Base-by-base conservation (phyloP, 129 eudicot species). In the Logfia minima region DNA sequence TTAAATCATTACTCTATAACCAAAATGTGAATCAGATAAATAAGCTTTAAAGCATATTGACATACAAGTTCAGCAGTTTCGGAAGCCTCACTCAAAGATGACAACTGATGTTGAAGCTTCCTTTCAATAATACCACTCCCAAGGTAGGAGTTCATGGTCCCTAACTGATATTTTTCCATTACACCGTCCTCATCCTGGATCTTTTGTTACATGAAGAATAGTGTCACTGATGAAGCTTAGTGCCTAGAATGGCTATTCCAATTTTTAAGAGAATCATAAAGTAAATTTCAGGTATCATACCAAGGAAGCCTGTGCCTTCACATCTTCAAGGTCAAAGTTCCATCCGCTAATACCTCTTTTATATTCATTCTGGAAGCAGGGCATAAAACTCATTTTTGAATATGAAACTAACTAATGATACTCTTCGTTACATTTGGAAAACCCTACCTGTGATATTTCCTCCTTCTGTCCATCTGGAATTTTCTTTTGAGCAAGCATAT, bases 241-340 rank as follows among this genome's bases (percentile, higher is more conserved):
- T 32, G 67, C 71, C 51, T 14, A 31, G 21, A 8, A 37, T 26
- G 48, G 16, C 63, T 59, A 60, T 68, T 56, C n/a, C 16, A 18
- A 59, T 45, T 60, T 68, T 28, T 5, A 43, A 39, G 72, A 53
- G 72, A 9, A 76, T 13, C 76, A 18, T 71, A 61, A 61, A 62
- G 22, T 62, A 76, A 65, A 60, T 28, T 63, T 16, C 21, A 34
- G 65, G 53, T 68, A 62, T 6, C 73, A 78, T 91, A 95, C 99
- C 96, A 91, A 75, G 85, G 99, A 86, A 81, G 99, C 99, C 77
- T 95, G 99, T 72, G 96, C 96, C 88, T 95, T 95, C 80, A 95
- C 83, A 81, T 95, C 99, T 76, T 95, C 99, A 70, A 95, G 89
- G 84, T 95, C 82, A 60, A 95, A 95, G 87, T 91, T 90, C 99